phyloP scores from a whole-genome alignment of 805 yeast species.

The Suhomyces faveliae region DNA sequence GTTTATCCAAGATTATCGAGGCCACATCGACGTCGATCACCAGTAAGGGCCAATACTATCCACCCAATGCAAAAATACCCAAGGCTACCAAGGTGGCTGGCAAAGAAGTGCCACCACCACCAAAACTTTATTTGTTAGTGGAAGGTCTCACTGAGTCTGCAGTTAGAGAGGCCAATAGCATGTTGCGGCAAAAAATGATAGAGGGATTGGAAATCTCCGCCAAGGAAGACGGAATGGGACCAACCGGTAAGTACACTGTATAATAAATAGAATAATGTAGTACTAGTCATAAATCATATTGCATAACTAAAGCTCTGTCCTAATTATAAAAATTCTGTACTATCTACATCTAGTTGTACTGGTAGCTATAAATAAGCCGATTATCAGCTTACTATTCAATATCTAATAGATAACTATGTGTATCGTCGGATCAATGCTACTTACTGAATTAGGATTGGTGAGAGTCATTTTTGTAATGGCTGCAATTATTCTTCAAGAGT shows the following conservation, averaged over 20 bases:
- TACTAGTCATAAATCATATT: too few relatives aligned
- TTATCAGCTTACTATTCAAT: too few relatives aligned
- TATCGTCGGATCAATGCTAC: too few relatives aligned
- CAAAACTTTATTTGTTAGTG: constrained; percentile 71
- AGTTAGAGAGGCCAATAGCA: constrained; percentile 57
- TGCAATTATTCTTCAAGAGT: too few relatives aligned
- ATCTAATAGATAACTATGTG: too few relatives aligned
- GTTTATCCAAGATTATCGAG: constrained; percentile 62
- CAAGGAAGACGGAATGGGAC: constrained; percentile 41
- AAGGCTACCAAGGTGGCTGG: constrained; percentile 50
- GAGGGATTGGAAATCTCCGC: constrained; percentile 55
- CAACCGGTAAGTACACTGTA: constrained; percentile 51
- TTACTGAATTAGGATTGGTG: too few relatives aligned
- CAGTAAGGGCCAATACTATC: constrained; percentile 71
- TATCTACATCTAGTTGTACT: too few relatives aligned
- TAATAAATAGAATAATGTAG: constrained; percentile 13
- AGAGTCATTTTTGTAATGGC: too few relatives aligned
- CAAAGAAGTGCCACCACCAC: constrained; percentile 53
- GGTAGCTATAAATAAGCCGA: too few relatives aligned
- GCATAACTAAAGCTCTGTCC: too few relatives aligned
- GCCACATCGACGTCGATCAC: constrained; percentile 75
- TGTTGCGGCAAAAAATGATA: constrained; percentile 53
- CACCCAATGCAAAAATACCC: constrained; percentile 40
- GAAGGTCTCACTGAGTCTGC: constrained; percentile 68
- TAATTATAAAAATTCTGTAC: not conserved